Conservation (phyloP, 352 stramenopile species). For the Globisporangium uncinulatum region DNA sequence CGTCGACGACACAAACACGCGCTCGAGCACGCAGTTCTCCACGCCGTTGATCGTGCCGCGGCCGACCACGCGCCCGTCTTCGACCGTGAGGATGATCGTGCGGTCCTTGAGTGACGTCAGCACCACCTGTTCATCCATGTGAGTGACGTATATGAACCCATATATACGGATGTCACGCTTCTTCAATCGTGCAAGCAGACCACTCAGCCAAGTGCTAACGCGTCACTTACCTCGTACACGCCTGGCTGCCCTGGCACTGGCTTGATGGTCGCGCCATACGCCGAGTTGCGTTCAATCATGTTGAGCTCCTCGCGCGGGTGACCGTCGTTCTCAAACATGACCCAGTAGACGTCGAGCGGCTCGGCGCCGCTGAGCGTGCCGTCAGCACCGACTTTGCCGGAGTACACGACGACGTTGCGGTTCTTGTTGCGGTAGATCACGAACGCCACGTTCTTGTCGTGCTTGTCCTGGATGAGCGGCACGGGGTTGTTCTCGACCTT, state of each 20-base stretch:
- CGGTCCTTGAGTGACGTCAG: slow-evolving; percentile 84
- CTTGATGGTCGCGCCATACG: slow-evolving; percentile 76
- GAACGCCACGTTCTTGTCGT: slow-evolving; percentile 75
- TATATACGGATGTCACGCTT: background rate
- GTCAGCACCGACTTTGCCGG: slow-evolving; percentile 56
- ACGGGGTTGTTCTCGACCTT: slow-evolving; percentile 86
- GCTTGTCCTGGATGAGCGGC: slow-evolving; percentile 63
- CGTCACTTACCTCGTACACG: slow-evolving; percentile 73
- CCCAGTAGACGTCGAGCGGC: slow-evolving; percentile 83
- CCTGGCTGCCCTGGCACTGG: slow-evolving; percentile 55
- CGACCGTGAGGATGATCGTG: slow-evolving; percentile 63
- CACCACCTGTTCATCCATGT: slow-evolving; percentile 19
- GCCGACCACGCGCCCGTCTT: slow-evolving; percentile 70
- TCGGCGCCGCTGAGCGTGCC: slow-evolving; percentile 57
- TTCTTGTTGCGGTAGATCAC: slow-evolving; percentile 90
- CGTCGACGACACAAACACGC: slow-evolving; percentile 81
- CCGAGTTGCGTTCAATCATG: slow-evolving; percentile 83
- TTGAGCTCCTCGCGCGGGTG: slow-evolving; percentile 80
- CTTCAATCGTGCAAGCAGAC: no score
- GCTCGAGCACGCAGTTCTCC: slow-evolving; percentile 61
- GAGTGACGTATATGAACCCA: background rate
- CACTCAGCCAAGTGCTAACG: no score
- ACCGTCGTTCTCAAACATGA: slow-evolving; percentile 88
- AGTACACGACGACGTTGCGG: slow-evolving; percentile 86
- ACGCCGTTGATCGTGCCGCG: slow-evolving; percentile 70